A percentile compares a stretch with the other conserved stretches of the same genome.
phyloP scores from a whole-genome alignment of 1,139 yeast genomes.

The Trichomonascaceae sp. region DNA sequence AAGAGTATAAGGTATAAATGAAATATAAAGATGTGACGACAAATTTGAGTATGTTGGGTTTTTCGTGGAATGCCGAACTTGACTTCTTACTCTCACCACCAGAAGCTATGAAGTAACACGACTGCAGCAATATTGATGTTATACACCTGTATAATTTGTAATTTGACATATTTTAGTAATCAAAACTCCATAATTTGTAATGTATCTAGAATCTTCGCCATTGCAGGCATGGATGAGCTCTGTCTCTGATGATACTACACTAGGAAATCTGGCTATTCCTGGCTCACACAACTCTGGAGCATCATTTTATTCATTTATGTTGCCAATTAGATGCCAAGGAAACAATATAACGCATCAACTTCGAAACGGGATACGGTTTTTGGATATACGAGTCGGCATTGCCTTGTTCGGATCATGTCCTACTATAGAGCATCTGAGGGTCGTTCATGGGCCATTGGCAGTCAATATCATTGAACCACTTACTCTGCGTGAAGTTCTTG shows the following conservation, averaged over 20 bases:
- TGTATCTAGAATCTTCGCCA: too few species aligned
- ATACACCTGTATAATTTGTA: neutral
- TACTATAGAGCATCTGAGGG: slow-evolving; percentile 47
- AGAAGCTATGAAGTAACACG: neutral
- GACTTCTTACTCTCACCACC: neutral
- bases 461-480: slow-evolving; percentile 58
- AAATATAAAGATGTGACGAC: neutral
- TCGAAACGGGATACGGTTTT: slow-evolving; percentile 64
- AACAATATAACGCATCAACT: slow-evolving; percentile 55
- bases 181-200: too few species aligned
- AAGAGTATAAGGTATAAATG: neutral
- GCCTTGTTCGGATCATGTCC: slow-evolving; percentile 40
- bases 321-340: slow-evolving; percentile 76
- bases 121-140: neutral
- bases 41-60: neutral
- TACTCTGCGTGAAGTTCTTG: slow-evolving; percentile 42
- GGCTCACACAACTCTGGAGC: slow-evolving; percentile 84
- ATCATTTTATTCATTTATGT: slow-evolving; percentile 57
- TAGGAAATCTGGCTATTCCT: slow-evolving; percentile 59
- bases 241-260: slow-evolving; percentile 45
- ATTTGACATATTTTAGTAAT: too few species aligned
- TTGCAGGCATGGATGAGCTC: slow-evolving; percentile 47
- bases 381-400: slow-evolving; percentile 63
- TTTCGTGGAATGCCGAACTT: neutral
- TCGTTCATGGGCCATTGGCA: slow-evolving; percentile 73